Evolutionary conservation across 257 asterid genomes (phyloP).

Genomic region (Knoxia roxburghii): DNA sequence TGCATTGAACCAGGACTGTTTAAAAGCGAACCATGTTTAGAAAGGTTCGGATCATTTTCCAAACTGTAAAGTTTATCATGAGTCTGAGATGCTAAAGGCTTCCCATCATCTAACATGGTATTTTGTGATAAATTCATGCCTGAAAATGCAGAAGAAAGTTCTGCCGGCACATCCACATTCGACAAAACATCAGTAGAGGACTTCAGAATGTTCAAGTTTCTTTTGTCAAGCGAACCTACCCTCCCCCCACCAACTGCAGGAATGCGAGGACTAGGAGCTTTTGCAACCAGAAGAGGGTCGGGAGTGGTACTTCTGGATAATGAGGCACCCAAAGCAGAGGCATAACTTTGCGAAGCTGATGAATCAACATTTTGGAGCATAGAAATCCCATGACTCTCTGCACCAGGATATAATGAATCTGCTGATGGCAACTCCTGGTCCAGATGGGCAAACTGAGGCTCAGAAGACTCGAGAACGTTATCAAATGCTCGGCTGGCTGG

Average conservation of each 20-base stretch:
- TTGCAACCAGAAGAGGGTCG: conserved; percentile 48
- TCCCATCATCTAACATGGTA: conserved; percentile 39
- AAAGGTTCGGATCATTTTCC: conserved; percentile 33
- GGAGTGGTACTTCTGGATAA: conserved; percentile 55
- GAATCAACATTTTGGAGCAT: conserved; percentile 29
- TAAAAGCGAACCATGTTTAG: conserved; percentile 24
- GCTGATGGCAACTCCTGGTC: conserved; percentile 36
- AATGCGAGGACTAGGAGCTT: conserved; percentile 59
- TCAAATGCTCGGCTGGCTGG: conserved; percentile 39
- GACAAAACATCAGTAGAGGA: conserved; percentile 29
- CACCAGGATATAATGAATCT: conserved; percentile 32
- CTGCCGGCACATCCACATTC: conserved; percentile 35
- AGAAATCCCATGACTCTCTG: conserved; percentile 34
- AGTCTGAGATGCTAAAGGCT: conserved; percentile 29
- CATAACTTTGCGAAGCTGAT: conserved; percentile 42
- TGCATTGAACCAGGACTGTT: conserved; percentile 30
- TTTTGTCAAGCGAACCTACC: conserved; percentile 33
- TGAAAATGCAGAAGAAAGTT: conserved; percentile 56
- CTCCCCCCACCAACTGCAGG: conserved; percentile 46
- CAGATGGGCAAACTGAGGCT: conserved; percentile 29
- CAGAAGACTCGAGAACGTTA: conserved; percentile 34
- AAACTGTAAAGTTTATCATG: conserved; percentile 29
- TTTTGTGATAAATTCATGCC: conserved; percentile 54
- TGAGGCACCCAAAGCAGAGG: conserved; percentile 53
- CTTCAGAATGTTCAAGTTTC: conserved; percentile 24